Base-by-base conservation (phyloP, 2,329 filamentous ascomycete genomes). In the Shiraia bambusicola region DNA sequence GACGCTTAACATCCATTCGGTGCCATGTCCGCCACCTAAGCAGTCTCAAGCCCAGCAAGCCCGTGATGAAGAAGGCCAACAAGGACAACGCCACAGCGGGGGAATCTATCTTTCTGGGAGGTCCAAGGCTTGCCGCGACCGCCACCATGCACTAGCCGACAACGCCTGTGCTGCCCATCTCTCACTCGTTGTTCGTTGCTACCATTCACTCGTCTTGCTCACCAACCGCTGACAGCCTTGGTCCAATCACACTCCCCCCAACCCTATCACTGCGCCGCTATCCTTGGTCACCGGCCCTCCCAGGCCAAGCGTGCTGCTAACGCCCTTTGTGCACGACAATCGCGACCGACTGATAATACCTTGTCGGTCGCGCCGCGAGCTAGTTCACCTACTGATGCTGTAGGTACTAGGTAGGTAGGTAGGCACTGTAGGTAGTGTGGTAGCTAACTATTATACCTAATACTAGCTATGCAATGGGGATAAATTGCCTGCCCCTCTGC, bases 41-140 rank as follows among this genome's bases (percentile, higher is more conserved):
- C 38, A 34, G 15, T 19, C 34, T 37, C 43, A 42, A 43, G 42
- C 51, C n/a, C 48, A 51, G 45, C 45, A 26, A 34, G 34, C 42
- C 36, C 27, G 34, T 65, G 29, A 65, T 45, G 49, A 54, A 61
- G 35, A 42, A 50, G 60, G 79, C 79, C 54, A 80, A 78, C n/a
- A 41, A 59, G 69, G 25, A 84, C 80, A 49, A 22, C 19, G 19
- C 19, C 19, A 8, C 91, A 72, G 44, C 34, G 36, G 45, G 42
- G 44, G 38, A 46, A 42, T 8, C 48, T 51, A 26, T 38, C 41
- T 38, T 36, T n/a, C n/a, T 47, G 49, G 49, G 54, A 55, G 45
- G 48, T 55, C 55, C 54, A 54, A 54, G 52, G 40, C 37, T 37
- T 34, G 48, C 50, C 41, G 42, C 42, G 41, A 27, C 44, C 45